Percentiles rank a stretch among this genome's conserved stretches.
phyloP scores from a whole-genome alignment of 768 basidiomycete species.

The Tricholoma hemisulphureum region DNA sequence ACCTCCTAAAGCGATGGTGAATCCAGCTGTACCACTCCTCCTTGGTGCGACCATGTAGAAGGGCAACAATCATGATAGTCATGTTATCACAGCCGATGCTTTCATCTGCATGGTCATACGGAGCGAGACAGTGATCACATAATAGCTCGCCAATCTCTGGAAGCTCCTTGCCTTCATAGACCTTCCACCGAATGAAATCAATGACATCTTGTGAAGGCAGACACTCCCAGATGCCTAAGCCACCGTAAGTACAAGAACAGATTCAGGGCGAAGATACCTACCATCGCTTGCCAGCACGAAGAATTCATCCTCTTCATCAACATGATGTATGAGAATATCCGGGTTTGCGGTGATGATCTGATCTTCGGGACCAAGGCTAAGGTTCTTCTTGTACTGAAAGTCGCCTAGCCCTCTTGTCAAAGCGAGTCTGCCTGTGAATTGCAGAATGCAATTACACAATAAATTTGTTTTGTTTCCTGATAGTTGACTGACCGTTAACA shows the following conservation, averaged over 20 bases:
- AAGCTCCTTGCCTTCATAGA: constrained; percentile 77
- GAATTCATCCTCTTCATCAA: constrained; percentile 92
- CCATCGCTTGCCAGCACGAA: constrained; percentile 98
- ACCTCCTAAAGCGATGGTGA: neutral
- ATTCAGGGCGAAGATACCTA: constrained; percentile 36
- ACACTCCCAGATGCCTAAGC: constrained; percentile 97
- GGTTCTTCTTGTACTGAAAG: constrained; percentile 98
- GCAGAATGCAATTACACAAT: neutral
- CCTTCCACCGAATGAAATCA: constrained; percentile 78
- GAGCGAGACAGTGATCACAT: constrained; percentile 91
- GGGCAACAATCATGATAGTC: constrained; percentile 89
- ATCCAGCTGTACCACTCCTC: constrained; percentile 94
- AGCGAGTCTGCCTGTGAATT: constrained; percentile 83
- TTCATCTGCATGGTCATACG: constrained; percentile 71
- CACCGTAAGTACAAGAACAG: constrained; percentile 3
- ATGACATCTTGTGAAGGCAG: constrained; percentile 88
- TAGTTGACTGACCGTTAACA: constrained; percentile 72
- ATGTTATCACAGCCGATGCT: constrained; percentile 98
- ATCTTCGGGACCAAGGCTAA: constrained; percentile 71
- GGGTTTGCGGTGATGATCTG: constrained; percentile 96
- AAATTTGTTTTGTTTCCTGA: constrained; percentile 2
- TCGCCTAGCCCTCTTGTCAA: constrained; percentile 94
- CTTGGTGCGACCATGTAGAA: constrained; percentile 83
- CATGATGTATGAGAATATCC: constrained; percentile 79
- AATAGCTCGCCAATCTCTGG: constrained; percentile 82